Percentiles rank a stretch among this genome's conserved stretches.
Conservation (phyloP, 345 rosid genomes). For the Eucalyptus dawsonii region DNA sequence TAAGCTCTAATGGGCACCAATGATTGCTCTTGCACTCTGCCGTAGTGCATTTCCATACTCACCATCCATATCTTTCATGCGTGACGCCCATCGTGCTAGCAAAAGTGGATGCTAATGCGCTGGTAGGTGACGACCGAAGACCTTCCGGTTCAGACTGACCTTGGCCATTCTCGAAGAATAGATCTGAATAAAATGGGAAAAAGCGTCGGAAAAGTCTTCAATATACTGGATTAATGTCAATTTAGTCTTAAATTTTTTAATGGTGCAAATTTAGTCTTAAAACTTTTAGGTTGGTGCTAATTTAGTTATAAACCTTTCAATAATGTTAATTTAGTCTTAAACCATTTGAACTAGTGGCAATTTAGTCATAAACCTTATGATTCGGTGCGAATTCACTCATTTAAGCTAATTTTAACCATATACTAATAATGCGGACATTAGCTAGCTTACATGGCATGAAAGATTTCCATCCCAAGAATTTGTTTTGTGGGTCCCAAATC, state of each 20-base stretch:
- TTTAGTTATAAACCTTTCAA: fast-evolving
- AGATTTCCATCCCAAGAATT: too few relatives aligned
- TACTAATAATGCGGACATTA: too few relatives aligned
- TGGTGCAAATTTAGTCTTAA: too few relatives aligned
- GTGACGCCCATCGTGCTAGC: background rate
- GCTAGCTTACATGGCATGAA: fast-evolving
- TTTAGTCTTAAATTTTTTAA: too few relatives aligned
- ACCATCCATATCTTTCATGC: background rate
- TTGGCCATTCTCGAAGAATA: background rate
- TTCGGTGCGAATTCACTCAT: fast-evolving
- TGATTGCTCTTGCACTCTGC: background rate
- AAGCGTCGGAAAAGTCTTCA: too few relatives aligned
- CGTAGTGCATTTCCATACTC: background rate
- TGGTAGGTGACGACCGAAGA: background rate
- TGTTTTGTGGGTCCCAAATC: too few relatives aligned
- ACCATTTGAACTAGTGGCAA: too few relatives aligned
- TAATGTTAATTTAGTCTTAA: too few relatives aligned
- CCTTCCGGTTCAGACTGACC: background rate
- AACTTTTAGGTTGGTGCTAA: too few relatives aligned
- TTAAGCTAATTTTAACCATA: fast-evolving
- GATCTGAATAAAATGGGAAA: background rate
- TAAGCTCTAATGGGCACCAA: background rate
- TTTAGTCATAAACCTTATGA: too few relatives aligned
- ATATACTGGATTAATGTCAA: too few relatives aligned
- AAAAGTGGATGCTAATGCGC: background rate